Base-by-base conservation (phyloP, 2,329 filamentous ascomycete species). In the Blumeriella jaapii region DNA sequence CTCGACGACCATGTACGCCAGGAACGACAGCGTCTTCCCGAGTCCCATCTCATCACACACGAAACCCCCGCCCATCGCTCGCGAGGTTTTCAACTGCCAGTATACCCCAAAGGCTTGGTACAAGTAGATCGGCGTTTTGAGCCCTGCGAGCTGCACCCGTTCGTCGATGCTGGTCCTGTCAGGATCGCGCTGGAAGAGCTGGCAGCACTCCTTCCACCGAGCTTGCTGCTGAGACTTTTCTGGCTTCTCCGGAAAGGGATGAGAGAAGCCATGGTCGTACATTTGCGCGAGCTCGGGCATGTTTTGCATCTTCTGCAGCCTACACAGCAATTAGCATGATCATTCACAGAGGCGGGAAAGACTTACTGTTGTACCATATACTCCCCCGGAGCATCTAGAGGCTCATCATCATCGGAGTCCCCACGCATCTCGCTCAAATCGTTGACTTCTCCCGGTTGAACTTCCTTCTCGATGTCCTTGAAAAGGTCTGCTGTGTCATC, bases 21-120 rank as follows among this genome's bases (percentile, higher is more conserved):
- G 50, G 3, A 65, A 59, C 0, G 62, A 63, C 2, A 71, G 48
- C 0, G 68, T 62, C 41, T 74, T 74, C 0, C 69, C 69, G 57
- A 72, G 63, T 0, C 69, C 69, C 68, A 71, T 72, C 32, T 71
- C 68, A 45, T 74, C 69, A 0, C 67, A 68, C 0, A 73, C 47
- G n/a, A 73, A 63, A 27, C 53, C 61, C 17, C 82, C 81, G 6
- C 74, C 64, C 3, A 74, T 73, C 46, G 82, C 69, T 2, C 47
- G 31, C 8, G 39, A 40, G 19, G 29, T 41, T 11, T 22, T 35
- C 43, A 49, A 45, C 27, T 48, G 47, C 45, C 45, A 49, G 14
- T 37, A 49, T 4, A 47, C 38, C 4, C 34, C 42, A 19, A 45
- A 48, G 0, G 39, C 41, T 35, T 49, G 47, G 31, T 48, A 49